Evolutionary conservation across 345 rosid species (phyloP).

Genomic region (Gossypium rotundifolium): DNA sequence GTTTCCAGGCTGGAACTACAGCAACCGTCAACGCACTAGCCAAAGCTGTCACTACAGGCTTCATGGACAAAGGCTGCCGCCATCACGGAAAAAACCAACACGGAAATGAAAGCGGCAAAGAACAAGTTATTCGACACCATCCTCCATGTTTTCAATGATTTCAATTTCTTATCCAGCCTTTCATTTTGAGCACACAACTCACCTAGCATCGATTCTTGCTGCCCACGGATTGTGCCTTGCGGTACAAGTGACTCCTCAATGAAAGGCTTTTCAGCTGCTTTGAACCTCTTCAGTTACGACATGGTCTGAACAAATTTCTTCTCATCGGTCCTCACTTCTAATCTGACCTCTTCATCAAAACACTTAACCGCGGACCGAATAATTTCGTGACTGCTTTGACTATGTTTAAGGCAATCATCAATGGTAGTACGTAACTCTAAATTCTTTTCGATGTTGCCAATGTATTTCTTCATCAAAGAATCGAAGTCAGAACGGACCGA

Average conservation of each 20-base stretch:
- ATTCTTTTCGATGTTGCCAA: conserved; percentile 56
- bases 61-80: conserved; percentile 83
- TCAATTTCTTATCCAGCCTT: conserved; percentile 62
- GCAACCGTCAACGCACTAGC: conserved; percentile 73
- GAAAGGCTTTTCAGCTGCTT: conserved; percentile 63
- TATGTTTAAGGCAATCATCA: conserved; percentile 63
- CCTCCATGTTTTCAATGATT: conserved; percentile 62
- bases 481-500: conserved; percentile 34
- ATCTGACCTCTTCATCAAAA: conserved; percentile 45
- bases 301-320: conserved; percentile 54
- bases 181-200: conserved; percentile 43
- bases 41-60: conserved; percentile 60
- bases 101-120: conserved; percentile 56
- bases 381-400: conserved; percentile 57
- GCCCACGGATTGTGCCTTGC: conserved; percentile 45
- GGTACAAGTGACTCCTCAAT: conserved; percentile 50
- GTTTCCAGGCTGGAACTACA: conserved; percentile 65
- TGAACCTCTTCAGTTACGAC: conserved; percentile 57
- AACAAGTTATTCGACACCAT: conserved; percentile 71
- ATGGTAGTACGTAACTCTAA: conserved; percentile 72
- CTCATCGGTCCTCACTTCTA: conserved; percentile 28
- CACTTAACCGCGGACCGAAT: conserved; percentile 54
- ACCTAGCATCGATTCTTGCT: conserved; percentile 51
- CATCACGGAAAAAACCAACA: conserved; percentile 27
- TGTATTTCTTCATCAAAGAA: conserved; percentile 60